Conservation (phyloP, 2,329 filamentous ascomycete species). For the Trichoderma arundinaceum region DNA sequence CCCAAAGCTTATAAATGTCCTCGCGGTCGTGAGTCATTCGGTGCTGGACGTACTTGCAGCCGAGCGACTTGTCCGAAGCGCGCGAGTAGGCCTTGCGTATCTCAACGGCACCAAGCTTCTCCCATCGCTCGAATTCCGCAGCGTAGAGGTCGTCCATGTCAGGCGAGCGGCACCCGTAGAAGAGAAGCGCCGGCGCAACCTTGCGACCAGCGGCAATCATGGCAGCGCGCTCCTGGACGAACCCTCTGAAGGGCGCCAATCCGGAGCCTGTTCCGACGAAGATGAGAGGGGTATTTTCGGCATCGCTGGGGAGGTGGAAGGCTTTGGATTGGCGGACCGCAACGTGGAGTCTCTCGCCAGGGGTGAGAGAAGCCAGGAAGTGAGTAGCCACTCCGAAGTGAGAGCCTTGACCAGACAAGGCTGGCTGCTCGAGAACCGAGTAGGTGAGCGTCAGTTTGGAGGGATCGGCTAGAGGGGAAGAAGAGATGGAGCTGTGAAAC, state of each 20-base stretch:
- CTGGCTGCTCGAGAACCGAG: constrained; percentile 64
- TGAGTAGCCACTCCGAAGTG: constrained; percentile 66
- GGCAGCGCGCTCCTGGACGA: constrained; percentile 65
- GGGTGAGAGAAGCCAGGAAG: constrained; percentile 59
- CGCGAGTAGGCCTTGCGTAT: constrained; percentile 65
- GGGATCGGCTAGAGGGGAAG: constrained; percentile 67
- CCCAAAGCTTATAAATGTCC: constrained; percentile 49
- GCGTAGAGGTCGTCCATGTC: constrained; percentile 65
- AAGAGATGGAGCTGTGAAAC: constrained; percentile 67
- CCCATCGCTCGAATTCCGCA: constrained; percentile 64
- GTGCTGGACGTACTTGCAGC: constrained; percentile 57
- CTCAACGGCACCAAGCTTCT: constrained; percentile 62
- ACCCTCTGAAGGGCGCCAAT: constrained; percentile 67
- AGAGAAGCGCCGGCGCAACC: constrained; percentile 67
- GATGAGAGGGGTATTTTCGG: constrained; percentile 56
- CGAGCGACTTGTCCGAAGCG: constrained; percentile 49
- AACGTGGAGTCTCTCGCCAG: constrained; percentile 56
- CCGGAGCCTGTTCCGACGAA: constrained; percentile 61
- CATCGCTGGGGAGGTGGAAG: constrained; percentile 56
- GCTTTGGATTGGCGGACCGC: constrained; percentile 52
- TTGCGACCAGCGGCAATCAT: constrained; percentile 56
- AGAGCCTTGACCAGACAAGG: constrained; percentile 55
- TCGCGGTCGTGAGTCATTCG: constrained; percentile 46
- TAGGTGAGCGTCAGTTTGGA: constrained; percentile 69
- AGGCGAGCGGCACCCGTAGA: constrained; percentile 65